These are phyloP conservation scores for Ceriops decandra DNA, from an alignment of 345 rosid species.

Conservation along the genomic window DNA sequence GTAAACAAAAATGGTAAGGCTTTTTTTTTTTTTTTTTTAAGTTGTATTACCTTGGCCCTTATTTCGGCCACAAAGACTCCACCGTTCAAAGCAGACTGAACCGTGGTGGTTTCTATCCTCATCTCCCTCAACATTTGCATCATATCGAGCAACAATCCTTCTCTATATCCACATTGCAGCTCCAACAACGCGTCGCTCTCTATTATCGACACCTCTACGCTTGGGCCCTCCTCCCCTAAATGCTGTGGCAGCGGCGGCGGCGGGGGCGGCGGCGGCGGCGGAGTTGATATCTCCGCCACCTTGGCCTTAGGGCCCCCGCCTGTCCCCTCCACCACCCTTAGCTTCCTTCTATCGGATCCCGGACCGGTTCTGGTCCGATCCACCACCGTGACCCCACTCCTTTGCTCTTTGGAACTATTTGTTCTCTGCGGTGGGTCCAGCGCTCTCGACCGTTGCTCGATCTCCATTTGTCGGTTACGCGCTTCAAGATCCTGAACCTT, in stretches of 20 bases:
- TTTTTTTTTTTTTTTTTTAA: too few relatives aligned
- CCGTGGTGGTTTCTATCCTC: conserved; percentile 64
- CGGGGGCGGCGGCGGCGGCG: background rate
- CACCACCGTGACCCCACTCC: conserved; percentile 23
- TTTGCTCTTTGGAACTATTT: conserved; percentile 37
- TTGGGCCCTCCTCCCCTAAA: background rate
- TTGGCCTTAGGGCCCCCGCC: conserved; percentile 42
- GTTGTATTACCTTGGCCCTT: conserved; percentile 63
- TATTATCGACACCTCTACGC: conserved; percentile 88
- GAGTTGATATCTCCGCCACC: conserved; percentile 27
- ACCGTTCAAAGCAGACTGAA: conserved; percentile 53
- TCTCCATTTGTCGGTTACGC: conserved; percentile 46
- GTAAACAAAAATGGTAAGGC: too few relatives aligned
- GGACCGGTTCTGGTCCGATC: conserved; percentile 37
- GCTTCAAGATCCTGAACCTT: conserved; percentile 79
- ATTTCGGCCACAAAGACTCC: conserved; percentile 64
- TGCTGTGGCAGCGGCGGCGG: conserved; percentile 2
- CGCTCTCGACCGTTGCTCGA: conserved; percentile 32
- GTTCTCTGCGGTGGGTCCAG: conserved; percentile 31
- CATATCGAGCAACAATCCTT: conserved; percentile 73
- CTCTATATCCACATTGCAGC: conserved; percentile 65
- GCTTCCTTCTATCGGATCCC: conserved; percentile 47
- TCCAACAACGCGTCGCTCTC: conserved; percentile 82
- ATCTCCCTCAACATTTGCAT: conserved; percentile 72
- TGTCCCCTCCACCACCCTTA: conserved; percentile 44